Conservation (phyloP, 2,329 filamentous ascomycete genomes). For the Coniochaeta sp. region DNA sequence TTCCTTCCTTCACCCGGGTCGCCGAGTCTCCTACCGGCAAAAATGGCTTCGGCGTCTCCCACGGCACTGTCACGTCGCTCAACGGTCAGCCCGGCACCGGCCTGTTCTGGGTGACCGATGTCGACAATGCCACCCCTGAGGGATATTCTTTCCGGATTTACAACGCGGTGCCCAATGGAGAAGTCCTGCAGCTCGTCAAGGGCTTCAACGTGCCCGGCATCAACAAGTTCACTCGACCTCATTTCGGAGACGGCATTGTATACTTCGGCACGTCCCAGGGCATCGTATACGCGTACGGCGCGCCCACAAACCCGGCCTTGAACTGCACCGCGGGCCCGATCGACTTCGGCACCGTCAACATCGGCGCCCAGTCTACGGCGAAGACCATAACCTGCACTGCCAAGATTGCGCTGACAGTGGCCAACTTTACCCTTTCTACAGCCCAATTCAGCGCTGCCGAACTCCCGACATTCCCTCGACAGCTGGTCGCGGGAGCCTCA, state of each 20-base stretch:
- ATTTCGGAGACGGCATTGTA: conserved; percentile 47
- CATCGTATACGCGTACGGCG: conserved; percentile 48
- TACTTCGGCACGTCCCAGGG: conserved; percentile 47
- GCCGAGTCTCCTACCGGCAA: conserved; percentile 43
- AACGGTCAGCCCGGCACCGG: conserved; percentile 46
- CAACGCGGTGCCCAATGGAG: conserved; percentile 39
- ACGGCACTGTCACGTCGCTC: conserved; percentile 48
- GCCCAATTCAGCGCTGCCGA: conserved; percentile 26
- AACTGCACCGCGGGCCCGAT: conserved; percentile 40
- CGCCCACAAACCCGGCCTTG: conserved; percentile 43
- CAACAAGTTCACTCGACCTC: conserved; percentile 49
- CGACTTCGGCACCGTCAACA: conserved; percentile 36
- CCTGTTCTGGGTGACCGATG: conserved; percentile 46
- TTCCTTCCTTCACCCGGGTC: conserved; percentile 45
- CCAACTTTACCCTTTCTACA: conserved; percentile 25
- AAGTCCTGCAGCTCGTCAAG: conserved; percentile 37
- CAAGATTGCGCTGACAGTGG: conserved; percentile 33
- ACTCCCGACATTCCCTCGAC: conserved; percentile 14
- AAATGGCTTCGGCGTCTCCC: conserved; percentile 45
- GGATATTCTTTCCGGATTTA: conserved; percentile 40
- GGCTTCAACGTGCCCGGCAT: conserved; percentile 42
- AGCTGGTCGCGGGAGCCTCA: conserved; percentile 25
- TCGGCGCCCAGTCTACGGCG: conserved; percentile 25
- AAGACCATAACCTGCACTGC: conserved; percentile 39
- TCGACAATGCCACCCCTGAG: conserved; percentile 31